These are phyloP conservation scores for Aspergillus sparsus DNA, from an alignment of 495 filamentous ascomycete genomes.

Conservation along the genomic window DNA sequence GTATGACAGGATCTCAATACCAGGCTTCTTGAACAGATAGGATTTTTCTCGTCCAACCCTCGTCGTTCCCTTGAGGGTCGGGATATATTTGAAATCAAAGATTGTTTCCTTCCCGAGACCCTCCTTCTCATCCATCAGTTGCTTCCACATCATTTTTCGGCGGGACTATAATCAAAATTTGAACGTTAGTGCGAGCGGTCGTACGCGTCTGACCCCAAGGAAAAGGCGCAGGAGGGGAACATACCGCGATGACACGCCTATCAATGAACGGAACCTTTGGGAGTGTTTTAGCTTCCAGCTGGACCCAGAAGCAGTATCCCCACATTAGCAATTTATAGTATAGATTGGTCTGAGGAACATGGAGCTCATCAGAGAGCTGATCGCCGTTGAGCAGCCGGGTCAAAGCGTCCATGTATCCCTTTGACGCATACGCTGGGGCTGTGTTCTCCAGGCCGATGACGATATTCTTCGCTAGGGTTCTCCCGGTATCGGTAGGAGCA, in stretches of 20 bases:
- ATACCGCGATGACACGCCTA: constrained; percentile 52
- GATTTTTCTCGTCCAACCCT: constrained; percentile 30
- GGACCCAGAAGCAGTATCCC: constrained; percentile 69
- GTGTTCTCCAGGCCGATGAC: constrained; percentile 61
- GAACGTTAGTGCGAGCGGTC: too few relatives aligned
- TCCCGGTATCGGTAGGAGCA: constrained; percentile 58
- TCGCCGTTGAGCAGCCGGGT: constrained; percentile 71
- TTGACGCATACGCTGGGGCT: constrained; percentile 63
- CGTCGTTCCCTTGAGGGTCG: constrained; percentile 43
- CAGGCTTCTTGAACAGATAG: constrained; percentile 27
- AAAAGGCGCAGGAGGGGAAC: constrained; percentile 4
- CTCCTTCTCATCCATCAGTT: constrained; percentile 56
- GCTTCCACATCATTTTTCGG: constrained; percentile 52
- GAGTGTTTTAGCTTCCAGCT: constrained; percentile 52
- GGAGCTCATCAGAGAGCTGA: constrained; percentile 59
- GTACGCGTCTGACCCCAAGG: neutral
- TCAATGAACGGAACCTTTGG: constrained; percentile 60
- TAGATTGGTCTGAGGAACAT: constrained; percentile 54
- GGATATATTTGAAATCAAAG: constrained; percentile 69
- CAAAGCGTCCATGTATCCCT: constrained; percentile 63
- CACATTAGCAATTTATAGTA: constrained; percentile 62
- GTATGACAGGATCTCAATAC: constrained; percentile 33
- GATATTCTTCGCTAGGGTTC: constrained; percentile 70
- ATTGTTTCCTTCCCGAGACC: constrained; percentile 56
- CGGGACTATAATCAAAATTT: constrained; percentile 31